A percentile compares a stretch with the other conserved stretches of the same genome.
These are phyloP conservation scores for Chionographis japonica DNA, from an alignment of 106 monocot genomes.

Conservation along the genomic window DNA sequence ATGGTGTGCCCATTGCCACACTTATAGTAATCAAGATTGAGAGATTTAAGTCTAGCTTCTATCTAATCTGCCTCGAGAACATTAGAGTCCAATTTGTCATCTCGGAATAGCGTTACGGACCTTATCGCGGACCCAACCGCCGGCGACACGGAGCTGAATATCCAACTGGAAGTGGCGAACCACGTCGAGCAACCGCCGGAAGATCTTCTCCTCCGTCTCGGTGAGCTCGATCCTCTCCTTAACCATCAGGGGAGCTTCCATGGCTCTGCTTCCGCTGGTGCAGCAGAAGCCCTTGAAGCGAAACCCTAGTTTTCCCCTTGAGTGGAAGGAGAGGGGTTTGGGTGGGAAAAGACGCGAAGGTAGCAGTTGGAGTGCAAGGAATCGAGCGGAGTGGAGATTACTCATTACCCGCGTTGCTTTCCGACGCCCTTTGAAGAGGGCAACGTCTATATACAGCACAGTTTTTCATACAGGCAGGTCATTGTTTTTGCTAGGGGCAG, in stretches of 20 bases:
- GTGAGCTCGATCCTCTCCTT: slow-evolving; percentile 65
- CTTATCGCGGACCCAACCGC: slow-evolving; percentile 98
- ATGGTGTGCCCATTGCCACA: too few species aligned
- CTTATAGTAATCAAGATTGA: too few species aligned
- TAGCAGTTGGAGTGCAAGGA: not conserved
- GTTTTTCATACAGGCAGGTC: too few species aligned
- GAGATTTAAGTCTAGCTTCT: too few species aligned
- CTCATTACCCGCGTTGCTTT: not conserved
- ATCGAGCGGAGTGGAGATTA: not conserved
- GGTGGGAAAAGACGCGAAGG: slow-evolving; percentile 1
- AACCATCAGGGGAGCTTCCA: slow-evolving; percentile 14
- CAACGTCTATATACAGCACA: too few species aligned
- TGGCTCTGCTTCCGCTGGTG: not conserved
- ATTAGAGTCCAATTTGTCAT: not conserved
- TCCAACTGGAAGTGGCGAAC: slow-evolving; percentile 56
- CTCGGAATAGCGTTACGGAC: slow-evolving; percentile 9
- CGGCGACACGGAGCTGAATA: slow-evolving; percentile 84
- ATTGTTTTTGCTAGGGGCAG: too few species aligned
- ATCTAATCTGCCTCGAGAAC: too few species aligned
- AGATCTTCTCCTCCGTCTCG: slow-evolving; percentile 72
- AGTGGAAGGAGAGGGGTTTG: not conserved
- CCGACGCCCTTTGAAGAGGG: too few species aligned
- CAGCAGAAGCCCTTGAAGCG: slow-evolving; percentile 1
- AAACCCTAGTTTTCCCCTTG: slow-evolving; percentile 30
- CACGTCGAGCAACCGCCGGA: slow-evolving; percentile 61